A percentile compares a stretch with the other conserved stretches of the same genome.
Evolutionary conservation across 1,284 basidiomycete genomes (phyloP).

Genomic region (Moniliophthora roreri): DNA sequence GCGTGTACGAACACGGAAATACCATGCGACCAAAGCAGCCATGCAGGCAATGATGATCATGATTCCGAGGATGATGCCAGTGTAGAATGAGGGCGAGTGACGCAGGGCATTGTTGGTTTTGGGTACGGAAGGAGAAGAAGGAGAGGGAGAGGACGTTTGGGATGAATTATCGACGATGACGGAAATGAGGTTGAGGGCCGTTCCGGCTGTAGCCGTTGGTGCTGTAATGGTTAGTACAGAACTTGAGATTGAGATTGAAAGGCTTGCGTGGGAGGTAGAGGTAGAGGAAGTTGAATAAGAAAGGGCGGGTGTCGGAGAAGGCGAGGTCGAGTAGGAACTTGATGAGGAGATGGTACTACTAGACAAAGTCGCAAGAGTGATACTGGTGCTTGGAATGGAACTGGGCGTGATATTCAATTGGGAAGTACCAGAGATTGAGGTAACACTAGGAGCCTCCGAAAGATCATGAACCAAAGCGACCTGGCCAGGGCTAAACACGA

Average conservation of each 20-base stretch:
- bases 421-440: slow-evolving; percentile 2
- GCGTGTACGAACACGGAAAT: slow-evolving; percentile 35
- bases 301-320: slow-evolving; percentile 10
- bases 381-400: not conserved
- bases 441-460: not conserved
- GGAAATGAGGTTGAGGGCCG: too few relatives aligned
- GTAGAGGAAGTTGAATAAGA: slow-evolving; percentile 1
- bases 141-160: not conserved
- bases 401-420: not conserved
- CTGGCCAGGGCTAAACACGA: slow-evolving; percentile 17
- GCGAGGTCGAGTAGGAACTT: slow-evolving; percentile 8
- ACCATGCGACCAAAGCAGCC: slow-evolving; percentile 39
- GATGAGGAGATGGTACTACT: slow-evolving; percentile 7
- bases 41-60: slow-evolving; percentile 39
- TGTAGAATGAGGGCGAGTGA: slow-evolving; percentile 38
- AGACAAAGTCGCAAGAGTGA: not conserved
- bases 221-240: slow-evolving; percentile 11
- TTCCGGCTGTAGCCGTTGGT: slow-evolving; percentile 10
- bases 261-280: not conserved
- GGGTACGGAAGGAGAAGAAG: slow-evolving; percentile 2
- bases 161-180: slow-evolving; percentile 9
- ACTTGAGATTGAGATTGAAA: not conserved
- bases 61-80: slow-evolving; percentile 42
- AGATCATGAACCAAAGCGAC: slow-evolving; percentile 8
- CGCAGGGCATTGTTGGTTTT: slow-evolving; percentile 22